phyloP scores from a whole-genome alignment of 768 basidiomycete genomes.

The Xerocomellus dryophilus region DNA sequence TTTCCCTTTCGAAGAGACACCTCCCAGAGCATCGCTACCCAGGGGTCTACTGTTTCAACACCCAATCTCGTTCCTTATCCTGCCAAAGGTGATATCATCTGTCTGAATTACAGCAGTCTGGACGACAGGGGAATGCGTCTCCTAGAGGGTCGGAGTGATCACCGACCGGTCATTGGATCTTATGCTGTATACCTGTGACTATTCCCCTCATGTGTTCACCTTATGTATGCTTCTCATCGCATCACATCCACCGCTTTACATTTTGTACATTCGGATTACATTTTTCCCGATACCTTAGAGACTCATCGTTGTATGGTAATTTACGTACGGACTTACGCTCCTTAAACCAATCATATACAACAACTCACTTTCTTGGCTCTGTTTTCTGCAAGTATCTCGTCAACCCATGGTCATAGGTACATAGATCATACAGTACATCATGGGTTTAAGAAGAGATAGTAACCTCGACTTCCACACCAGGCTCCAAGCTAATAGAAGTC shows the following conservation, averaged over 20 bases:
- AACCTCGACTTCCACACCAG: constrained; percentile 98
- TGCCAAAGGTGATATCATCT: constrained; percentile 66
- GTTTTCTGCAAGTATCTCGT: background rate
- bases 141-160: constrained; percentile 78
- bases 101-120: constrained; percentile 68
- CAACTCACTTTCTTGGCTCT: background rate
- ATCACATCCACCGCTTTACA: constrained; percentile 4
- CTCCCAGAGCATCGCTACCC: constrained; percentile 27
- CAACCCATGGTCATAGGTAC: constrained; percentile 2
- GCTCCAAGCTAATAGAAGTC: constrained; percentile 98
- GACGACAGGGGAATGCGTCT: constrained; percentile 73
- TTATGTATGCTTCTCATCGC: constrained; percentile 8
- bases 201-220: background rate
- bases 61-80: constrained; percentile 30
- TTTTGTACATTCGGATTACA: constrained; percentile 3
- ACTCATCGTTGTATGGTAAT: constrained; percentile 12
- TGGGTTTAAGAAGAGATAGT: constrained; percentile 77
- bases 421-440: constrained; percentile 1
- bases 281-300: constrained; percentile 19
- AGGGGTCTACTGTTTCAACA: constrained; percentile 22
- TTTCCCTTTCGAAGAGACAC: constrained; percentile 46
- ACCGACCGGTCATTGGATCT: constrained; percentile 79
- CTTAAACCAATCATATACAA: constrained; percentile 10
- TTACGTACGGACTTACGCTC: constrained; percentile 15
- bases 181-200: constrained; percentile 64